phyloP scores from a whole-genome alignment of 1,284 basidiomycete genomes.

The Paramarasmius palmivorus region DNA sequence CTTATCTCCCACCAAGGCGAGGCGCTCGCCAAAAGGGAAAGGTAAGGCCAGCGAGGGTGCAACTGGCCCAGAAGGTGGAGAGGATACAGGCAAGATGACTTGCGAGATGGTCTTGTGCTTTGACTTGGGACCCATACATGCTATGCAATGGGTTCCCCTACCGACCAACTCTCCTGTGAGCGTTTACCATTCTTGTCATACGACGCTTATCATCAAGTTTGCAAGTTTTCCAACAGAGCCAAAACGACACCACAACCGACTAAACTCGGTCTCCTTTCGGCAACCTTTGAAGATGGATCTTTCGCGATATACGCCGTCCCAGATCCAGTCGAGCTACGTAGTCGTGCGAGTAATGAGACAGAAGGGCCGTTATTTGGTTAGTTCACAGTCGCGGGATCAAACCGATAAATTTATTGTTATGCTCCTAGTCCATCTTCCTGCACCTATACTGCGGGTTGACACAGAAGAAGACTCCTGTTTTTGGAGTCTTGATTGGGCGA shows the following conservation, averaged over 20 bases:
- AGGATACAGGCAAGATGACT: slow-evolving; percentile 43
- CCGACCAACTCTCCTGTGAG: slow-evolving; percentile 65
- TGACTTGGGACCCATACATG: slow-evolving; percentile 72
- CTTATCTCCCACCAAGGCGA: slow-evolving; percentile 24
- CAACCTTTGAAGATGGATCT: slow-evolving; percentile 82
- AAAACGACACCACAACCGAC: slow-evolving; percentile 29
- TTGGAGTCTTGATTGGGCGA: slow-evolving; percentile 84
- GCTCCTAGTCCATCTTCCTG: slow-evolving; percentile 53
- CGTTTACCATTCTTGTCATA: slow-evolving; percentile 12
- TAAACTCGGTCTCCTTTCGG: slow-evolving; percentile 82
- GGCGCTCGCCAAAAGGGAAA: neutral
- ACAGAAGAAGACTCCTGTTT: slow-evolving; percentile 66
- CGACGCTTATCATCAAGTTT: neutral
- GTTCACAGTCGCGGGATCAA: too few species aligned
- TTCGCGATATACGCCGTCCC: slow-evolving; percentile 77
- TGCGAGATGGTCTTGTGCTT: slow-evolving; percentile 81
- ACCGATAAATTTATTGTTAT: too few species aligned
- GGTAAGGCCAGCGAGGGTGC: neutral
- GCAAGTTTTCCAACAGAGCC: slow-evolving; percentile 5
- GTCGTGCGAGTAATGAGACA: slow-evolving; percentile 24
- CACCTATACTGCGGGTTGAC: slow-evolving; percentile 70
- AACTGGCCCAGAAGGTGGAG: slow-evolving; percentile 16
- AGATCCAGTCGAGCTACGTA: slow-evolving; percentile 58
- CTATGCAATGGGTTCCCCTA: slow-evolving; percentile 88
- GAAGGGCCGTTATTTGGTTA: slow-evolving; percentile 42